phyloP scores from a whole-genome alignment of 306 rosid genomes.

The Phaseolus lunatus region DNA sequence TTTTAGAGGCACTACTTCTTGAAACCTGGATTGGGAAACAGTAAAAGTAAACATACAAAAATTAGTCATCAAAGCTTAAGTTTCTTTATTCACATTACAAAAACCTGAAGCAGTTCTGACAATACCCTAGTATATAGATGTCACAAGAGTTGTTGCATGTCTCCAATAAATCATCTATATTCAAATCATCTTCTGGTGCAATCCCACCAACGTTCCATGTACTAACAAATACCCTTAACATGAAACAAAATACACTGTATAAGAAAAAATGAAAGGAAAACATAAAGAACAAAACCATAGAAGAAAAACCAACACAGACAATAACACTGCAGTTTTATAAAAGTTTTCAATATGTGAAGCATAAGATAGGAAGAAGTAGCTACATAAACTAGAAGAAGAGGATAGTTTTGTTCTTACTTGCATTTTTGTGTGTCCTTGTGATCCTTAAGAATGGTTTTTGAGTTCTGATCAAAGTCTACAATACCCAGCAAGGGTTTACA shows the following conservation, averaged over 20 bases:
- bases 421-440: slow-evolving; percentile 54
- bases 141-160: slow-evolving; percentile 62
- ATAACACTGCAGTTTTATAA: not conserved
- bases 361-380: not conserved
- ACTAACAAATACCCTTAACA: slow-evolving; percentile 74
- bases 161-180: slow-evolving; percentile 69
- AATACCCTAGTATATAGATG: slow-evolving; percentile 86
- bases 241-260: slow-evolving; percentile 27
- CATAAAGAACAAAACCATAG: not conserved
- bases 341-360: not conserved
- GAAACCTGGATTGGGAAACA: slow-evolving; percentile 64
- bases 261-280: slow-evolving; percentile 4
- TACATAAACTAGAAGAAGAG: not conserved
- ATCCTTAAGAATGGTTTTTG: slow-evolving; percentile 42
- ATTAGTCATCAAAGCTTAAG: not conserved
- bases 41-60: not conserved
- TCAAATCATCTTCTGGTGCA: slow-evolving; percentile 74
- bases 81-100: not conserved
- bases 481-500: slow-evolving; percentile 49
- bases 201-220: slow-evolving; percentile 95
- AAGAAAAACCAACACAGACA: not conserved
- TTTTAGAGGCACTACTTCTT: slow-evolving; percentile 87
- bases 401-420: slow-evolving; percentile 47
- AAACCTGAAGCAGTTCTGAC: not conserved
- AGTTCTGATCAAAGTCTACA: slow-evolving; percentile 46